Evolutionary conservation across 1,139 yeast species (phyloP), one percentile per base, ranked within the genome.

Genomic region (Candida sanyaensis): DNA sequence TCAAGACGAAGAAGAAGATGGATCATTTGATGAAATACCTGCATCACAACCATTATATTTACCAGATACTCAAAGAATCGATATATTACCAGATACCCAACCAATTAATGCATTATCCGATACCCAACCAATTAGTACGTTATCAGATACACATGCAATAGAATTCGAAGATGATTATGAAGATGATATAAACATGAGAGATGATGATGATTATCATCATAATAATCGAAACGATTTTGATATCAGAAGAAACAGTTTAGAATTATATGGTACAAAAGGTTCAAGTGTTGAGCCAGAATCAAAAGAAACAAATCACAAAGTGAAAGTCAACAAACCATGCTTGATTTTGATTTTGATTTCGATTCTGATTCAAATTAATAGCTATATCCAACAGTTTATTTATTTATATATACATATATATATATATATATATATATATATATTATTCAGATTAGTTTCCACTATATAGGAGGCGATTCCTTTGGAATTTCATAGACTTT

Each of bases 341-440:
- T 46, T 11, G 48, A 53, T 41, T 52, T 54, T 34, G 61, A 57
- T 38, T 53, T 65, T 53, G 71, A 68, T 32, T 63, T 69, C 45
- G 74, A 69, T 32, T 69, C 66, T 50, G 72, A 68, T 44, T 63
- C 64, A 43, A 62, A 64, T 7, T 62, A 51, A 39, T 17, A 17
- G 21, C 21, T 17, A 17, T 3, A 17, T 17, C 21, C 21, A 17
- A 17, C 21, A 17, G 21, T 17, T 17, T 17, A 17, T 17, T 36
- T 36, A 41, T n/a, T n/a, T n/a, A n/a, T n/a, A n/a, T n/a, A n/a
- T n/a, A n/a, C n/a, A n/a, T n/a, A n/a, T n/a, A n/a, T n/a, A n/a
- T n/a, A n/a, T n/a, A n/a, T n/a, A n/a, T n/a, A n/a, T n/a, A n/a
- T 10, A 12, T 27, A 33, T 45, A 17, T 26, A 33, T 23, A n/a